Base-by-base conservation (phyloP, 2,329 filamentous ascomycete species). In the Phialophora chinensis region DNA sequence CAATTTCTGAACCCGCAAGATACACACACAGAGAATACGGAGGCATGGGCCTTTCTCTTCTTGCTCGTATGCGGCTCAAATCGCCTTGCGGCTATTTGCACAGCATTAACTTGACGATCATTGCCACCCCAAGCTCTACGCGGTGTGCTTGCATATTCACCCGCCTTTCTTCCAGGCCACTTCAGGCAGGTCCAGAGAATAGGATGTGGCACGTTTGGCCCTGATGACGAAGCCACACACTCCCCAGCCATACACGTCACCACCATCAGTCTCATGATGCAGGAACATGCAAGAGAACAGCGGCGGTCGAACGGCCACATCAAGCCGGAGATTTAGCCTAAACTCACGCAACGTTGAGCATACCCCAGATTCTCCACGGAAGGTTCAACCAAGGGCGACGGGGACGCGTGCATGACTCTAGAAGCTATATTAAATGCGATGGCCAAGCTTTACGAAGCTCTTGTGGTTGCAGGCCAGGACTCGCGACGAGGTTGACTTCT, bases 271-370 rank as follows among this genome's bases (percentile, higher is more conserved):
- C 38, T 42, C n/a, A n/a, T n/a, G n/a, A 42, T 42, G 38, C 38
- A 52, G 49, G 49, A 52, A 53, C 38, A 20, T 60, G 42, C 27
- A 38, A 52, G 27, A 11, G 17, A 27, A 29, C 14, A n/a, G 14
- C 7, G 59, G 59, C 23, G 20, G 47, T 53, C 17, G 12, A 44
- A 23, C 33, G 50, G 29, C n/a, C 50, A 25, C 14, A 35, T 33
- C 59, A 33, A 49, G 17, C 8, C 31, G n/a, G 8, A 35, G 49
- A 54, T 61, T 61, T 53, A 61, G 59, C 31, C 59, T 61, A 61
- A 61, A 54, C 31, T 61, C 49, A 6, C 27, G 6, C 27, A 29
- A 14, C 12, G 33, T 27, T 12, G 23, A 44, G 44, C 25, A 27
- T 29, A 61, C 47, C 59, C 59, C 59, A 38, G 59, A 54, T 61